Evolutionary conservation across 2,329 filamentous ascomycete genomes (phyloP), one percentile per base, ranked within the genome.

Genomic region (Harringtonia aguacate): DNA sequence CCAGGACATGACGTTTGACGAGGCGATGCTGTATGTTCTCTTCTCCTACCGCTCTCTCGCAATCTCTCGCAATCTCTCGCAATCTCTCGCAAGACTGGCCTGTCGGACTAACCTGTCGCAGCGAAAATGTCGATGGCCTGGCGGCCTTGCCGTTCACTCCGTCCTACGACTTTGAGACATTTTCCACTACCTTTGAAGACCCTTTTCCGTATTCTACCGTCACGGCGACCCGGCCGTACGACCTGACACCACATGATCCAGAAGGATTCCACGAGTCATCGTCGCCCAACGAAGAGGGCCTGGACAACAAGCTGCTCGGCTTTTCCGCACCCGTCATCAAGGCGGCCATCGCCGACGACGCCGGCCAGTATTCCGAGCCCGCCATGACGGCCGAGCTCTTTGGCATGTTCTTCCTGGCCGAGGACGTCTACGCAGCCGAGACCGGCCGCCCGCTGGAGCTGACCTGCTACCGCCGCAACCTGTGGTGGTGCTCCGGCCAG

Each of bases 401-500:
- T 56, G 85, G 85, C 72, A 89, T 90, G 84, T 90, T 90, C 69
- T 88, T 89, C 57, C 75, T 90, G 22, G 85, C 85, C 36, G 85
- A 90, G 58, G 84, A 86, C 54, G 84, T 87, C 6, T 89, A 86
- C 67, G 61, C 79, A 61, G 62, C 76, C 64, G 67, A 77, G 40
- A 60, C 65, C 4, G 72, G 70, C 8, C 66, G 79, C 6, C 81
- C 82, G 0, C 73, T 83, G 41, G 90, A 97, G 64, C 66, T 97
- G 59, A 97, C 90, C 0, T 97, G 90, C 70, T 97, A 97, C 60
- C 81, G 90, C 36, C 78, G 90, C 41, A 97, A 97, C 57, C 70
- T 97, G 38, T 97, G 94, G 71, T 89, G 95, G 64, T 94, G 94
- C 52, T 90, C 87, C 1, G 90, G 90, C 30, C 85, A 84, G 41